A percentile compares a stretch with the other conserved stretches of the same genome.
These are phyloP conservation scores for Fraxinus paxiana DNA, from an alignment of 305 asterid genomes.

Conservation along the genomic window DNA sequence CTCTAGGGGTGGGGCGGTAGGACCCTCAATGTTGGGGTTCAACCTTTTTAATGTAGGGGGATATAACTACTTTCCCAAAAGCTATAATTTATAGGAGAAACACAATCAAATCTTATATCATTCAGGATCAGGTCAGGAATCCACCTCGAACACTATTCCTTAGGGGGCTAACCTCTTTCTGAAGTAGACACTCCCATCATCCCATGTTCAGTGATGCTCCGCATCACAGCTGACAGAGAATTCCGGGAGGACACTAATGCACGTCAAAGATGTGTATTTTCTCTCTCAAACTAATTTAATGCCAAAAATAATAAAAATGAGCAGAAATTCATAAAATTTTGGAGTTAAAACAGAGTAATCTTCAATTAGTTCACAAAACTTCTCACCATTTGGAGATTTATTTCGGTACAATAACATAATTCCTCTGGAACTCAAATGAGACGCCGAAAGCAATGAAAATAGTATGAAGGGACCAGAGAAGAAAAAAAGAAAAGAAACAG, in stretches of 20 bases:
- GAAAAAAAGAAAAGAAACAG: not conserved
- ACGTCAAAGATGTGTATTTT: not conserved
- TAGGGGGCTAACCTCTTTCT: not conserved
- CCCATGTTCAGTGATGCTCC: not conserved
- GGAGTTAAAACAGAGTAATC: not conserved
- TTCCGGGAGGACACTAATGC: not conserved
- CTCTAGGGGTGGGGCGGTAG: too few species aligned
- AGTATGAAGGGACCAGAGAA: not conserved
- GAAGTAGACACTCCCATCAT: not conserved
- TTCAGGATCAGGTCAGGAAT: not conserved
- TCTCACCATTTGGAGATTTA: not conserved
- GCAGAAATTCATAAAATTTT: not conserved
- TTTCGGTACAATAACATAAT: not conserved
- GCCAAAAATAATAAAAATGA: not conserved
- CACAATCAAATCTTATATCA: not conserved
- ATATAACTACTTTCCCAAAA: not conserved
- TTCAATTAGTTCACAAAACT: not conserved
- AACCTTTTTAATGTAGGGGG: too few species aligned
- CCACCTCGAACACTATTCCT: not conserved
- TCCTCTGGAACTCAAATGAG: not conserved
- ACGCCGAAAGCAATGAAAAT: not conserved
- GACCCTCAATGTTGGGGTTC: too few species aligned
- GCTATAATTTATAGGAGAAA: not conserved
- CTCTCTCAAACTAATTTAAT: not conserved
- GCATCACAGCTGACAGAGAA: not conserved